Evolutionary conservation across 2,329 filamentous ascomycete genomes (phyloP).

Genomic region (Fusarium beomiforme): DNA sequence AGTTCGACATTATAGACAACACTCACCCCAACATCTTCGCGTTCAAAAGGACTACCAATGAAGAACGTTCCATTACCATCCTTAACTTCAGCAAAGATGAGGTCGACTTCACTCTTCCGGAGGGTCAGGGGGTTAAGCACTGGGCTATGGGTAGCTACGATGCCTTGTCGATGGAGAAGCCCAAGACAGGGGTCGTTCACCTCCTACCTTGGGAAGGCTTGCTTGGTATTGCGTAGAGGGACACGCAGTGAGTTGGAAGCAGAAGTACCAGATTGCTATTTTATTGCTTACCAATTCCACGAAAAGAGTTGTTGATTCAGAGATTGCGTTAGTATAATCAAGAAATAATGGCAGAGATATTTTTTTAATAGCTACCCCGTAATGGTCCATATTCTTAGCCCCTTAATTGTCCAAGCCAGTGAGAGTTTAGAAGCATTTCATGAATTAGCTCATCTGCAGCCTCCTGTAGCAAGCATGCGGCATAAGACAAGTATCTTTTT

Average conservation of each 20-base stretch:
- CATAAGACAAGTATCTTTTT: too few species aligned
- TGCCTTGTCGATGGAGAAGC: neutral
- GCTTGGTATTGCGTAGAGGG: neutral
- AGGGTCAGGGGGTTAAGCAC: neutral
- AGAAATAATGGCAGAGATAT: too few species aligned
- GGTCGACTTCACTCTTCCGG: neutral
- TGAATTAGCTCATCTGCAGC: too few species aligned
- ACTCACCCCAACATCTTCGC: constrained; percentile 40
- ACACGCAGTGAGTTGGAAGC: neutral
- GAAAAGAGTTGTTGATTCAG: neutral
- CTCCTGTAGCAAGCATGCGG: too few species aligned
- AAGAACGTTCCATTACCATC: constrained; percentile 39
- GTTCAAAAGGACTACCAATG: constrained; percentile 42
- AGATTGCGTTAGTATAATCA: neutral
- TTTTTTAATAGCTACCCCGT: too few species aligned
- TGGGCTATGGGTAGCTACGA: neutral
- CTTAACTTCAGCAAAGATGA: constrained; percentile 44
- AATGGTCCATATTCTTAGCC: too few species aligned
- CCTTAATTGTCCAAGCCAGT: too few species aligned
- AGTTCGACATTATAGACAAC: constrained; percentile 42
- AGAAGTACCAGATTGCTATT: neutral
- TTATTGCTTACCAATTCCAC: neutral
- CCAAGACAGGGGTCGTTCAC: neutral
- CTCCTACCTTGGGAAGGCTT: neutral
- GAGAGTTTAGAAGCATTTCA: too few species aligned